These are phyloP conservation scores for Claviceps africana DNA, from an alignment of 2,329 filamentous ascomycete genomes.

Conservation along the genomic window DNA sequence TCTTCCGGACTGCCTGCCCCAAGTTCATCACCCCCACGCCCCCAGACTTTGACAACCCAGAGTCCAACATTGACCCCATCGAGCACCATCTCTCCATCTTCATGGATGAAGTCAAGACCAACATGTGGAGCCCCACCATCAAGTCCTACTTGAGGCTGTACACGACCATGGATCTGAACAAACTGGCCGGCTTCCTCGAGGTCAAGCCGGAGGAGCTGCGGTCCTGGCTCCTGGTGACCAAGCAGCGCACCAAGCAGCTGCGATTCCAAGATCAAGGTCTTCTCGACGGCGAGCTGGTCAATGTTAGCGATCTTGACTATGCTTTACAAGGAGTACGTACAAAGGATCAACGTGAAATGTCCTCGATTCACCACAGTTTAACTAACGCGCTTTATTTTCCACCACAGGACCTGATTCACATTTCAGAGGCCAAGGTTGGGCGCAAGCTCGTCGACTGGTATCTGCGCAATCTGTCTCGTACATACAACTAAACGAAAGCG, in stretches of 20 bases:
- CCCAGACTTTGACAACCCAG: constrained; percentile 93
- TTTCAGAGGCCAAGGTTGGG: constrained; percentile 96
- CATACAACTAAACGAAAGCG: constrained; percentile 47
- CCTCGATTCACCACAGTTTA: not conserved
- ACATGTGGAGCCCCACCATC: constrained; percentile 93
- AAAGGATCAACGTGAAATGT: no score
- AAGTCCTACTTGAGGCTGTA: constrained; percentile 98
- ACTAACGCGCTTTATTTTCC: constrained; percentile 10
- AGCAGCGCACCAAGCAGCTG: constrained; percentile 94
- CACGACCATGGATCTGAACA: constrained; percentile 98
- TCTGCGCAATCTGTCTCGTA: constrained; percentile 86
- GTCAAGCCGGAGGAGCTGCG: constrained; percentile 93
- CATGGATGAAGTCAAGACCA: constrained; percentile 99
- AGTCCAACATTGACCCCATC: constrained; percentile 88
- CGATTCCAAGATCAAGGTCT: constrained; percentile 82
- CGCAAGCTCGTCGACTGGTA: constrained; percentile 98
- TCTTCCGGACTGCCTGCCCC: constrained; percentile 94
- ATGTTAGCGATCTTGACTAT: constrained; percentile 92
- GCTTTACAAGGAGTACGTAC: constrained; percentile 80
- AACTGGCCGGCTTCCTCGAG: constrained; percentile 93
- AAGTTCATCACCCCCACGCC: constrained; percentile 98
- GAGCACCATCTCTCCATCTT: constrained; percentile 96
- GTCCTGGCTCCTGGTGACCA: constrained; percentile 89
- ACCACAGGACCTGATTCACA: constrained; percentile 79
- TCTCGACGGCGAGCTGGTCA: constrained; percentile 82